phyloP scores from a whole-genome alignment of 768 basidiomycete genomes.

The Lactarius deliciosus region DNA sequence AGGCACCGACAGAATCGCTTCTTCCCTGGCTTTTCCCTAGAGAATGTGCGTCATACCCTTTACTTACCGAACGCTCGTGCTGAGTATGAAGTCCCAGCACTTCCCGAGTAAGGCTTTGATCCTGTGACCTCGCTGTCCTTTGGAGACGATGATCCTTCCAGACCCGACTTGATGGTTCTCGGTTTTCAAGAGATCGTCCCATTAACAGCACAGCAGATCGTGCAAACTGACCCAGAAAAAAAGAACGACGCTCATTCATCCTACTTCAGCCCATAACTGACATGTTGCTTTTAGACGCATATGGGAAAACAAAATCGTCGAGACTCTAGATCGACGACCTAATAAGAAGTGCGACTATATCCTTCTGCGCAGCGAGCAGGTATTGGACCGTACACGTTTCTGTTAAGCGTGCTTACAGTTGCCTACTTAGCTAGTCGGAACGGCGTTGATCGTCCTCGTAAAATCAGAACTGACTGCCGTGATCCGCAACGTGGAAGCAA shows the following conservation, averaged over 20 bases:
- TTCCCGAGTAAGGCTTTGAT: conserved; percentile 47
- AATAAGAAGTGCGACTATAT: conserved; percentile 74
- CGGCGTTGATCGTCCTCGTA: conserved; percentile 83
- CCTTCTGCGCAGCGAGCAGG: conserved; percentile 90
- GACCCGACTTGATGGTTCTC: conserved; percentile 87
- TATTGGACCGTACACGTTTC: conserved; percentile 32
- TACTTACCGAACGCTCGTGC: background rate
- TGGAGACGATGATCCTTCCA: conserved; percentile 31
- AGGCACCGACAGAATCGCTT: conserved; percentile 81
- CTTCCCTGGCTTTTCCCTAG: conserved; percentile 89
- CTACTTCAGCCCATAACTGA: conserved; percentile 8
- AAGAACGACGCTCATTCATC: conserved; percentile 46
- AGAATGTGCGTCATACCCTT: conserved; percentile 53
- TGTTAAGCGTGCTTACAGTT: conserved; percentile 5
- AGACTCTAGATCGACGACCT: conserved; percentile 70
- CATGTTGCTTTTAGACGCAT: conserved; percentile 51
- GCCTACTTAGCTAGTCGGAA: conserved; percentile 78
- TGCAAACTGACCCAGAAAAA: conserved; percentile 94
- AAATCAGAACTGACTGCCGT: conserved; percentile 72
- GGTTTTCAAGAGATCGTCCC: conserved; percentile 98
- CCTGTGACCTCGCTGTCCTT: background rate
- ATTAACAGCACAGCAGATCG: conserved; percentile 94
- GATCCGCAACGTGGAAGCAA: conserved; percentile 89
- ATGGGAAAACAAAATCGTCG: conserved; percentile 84
- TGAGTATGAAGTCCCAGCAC: conserved; percentile 31